Evolutionary conservation across 2,329 filamentous ascomycete genomes (phyloP), one percentile per base, ranked within the genome.

Genomic region (Fonsecaea pedrosoi): DNA sequence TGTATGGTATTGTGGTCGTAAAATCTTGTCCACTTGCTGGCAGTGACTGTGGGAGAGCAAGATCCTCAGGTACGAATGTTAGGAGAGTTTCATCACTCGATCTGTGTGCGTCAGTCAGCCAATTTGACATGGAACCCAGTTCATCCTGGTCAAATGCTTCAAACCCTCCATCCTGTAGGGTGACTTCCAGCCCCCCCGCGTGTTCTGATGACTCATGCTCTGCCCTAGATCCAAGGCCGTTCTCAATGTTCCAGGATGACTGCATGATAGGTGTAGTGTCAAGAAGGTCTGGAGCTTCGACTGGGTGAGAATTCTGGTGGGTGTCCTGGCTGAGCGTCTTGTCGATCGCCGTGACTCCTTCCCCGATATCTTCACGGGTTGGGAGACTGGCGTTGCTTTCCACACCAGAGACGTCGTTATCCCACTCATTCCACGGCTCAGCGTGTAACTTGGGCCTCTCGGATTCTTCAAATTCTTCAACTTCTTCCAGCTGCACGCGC

Each of bases 381-480:
- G 15, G 0, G 12, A 5, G 25, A 30, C 12, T 50, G 45, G 18
- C 25, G 18, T 50, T 25, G 18, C 12, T 13, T 15, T 30, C 12
- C 10, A 8, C 45, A 50, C 3, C 34, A 18, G 30, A 30, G 4
- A 53, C 34, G 25, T 60, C 57, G 9, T 21, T 8, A 13, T 38
- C 18, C 48, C 54, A 54, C 5, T 25, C 53, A 34, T 54, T 45
- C 65, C 65, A 67, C 8, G 55, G 48, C 18, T 18, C 25, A 18
- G 34, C 37, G 30, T 4, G 55, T 6, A 15, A 50, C 21, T 18
- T 37, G 9, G 8, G 13, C 1, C 13, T 34, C 45, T 30, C 45
- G 9, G 18, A 25, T 18, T 18, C 50, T 45, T 56, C 38, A n/a
- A 6, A 25, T 18, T 18, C 56, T 45, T 56, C 38, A n/a, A 9